Evolutionary conservation across 176 grass and related monocot genomes (phyloP).

Genomic region (Microstegium vimineum): DNA sequence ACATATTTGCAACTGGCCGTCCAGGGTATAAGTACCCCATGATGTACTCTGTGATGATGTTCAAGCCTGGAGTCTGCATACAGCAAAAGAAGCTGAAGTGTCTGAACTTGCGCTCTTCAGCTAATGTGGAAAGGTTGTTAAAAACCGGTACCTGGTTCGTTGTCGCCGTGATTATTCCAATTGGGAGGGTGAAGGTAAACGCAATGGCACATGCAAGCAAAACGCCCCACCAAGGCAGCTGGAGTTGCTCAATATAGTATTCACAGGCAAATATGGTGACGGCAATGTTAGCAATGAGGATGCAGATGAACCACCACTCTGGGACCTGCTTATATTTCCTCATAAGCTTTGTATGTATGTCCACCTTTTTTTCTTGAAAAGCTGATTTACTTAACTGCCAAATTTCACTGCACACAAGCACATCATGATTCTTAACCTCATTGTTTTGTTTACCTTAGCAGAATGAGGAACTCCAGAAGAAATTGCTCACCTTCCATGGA

Average conservation of each 20-base stretch:
- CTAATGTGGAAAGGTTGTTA: not conserved
- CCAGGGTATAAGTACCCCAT: constrained; percentile 93
- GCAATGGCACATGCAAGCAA: constrained; percentile 77
- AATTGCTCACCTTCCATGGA: constrained; percentile 71
- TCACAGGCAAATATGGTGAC: constrained; percentile 79
- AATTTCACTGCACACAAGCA: constrained; percentile 53
- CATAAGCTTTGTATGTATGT: constrained; percentile 90
- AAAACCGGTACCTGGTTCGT: constrained; percentile 67
- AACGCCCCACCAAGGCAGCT: constrained; percentile 97
- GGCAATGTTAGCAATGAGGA: constrained; percentile 59
- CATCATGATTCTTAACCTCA: not conserved
- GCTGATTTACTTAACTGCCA: constrained; percentile 86
- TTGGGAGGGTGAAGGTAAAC: constrained; percentile 81
- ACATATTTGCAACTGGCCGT: constrained; percentile 87
- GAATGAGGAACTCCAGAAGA: not conserved
- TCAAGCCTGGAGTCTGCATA: constrained; percentile 76
- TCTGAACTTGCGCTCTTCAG: not conserved
- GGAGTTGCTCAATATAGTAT: constrained; percentile 94
- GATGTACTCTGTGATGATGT: constrained; percentile 89
- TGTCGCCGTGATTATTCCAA: constrained; percentile 92
- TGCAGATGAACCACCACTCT: constrained; percentile 81
- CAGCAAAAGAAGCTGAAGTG: not conserved
- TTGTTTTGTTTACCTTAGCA: not conserved
- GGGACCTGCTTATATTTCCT: constrained; percentile 79
- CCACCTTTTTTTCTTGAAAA: constrained; percentile 65